phyloP scores from a whole-genome alignment of 139 green algal species.

The Chloropicon primus region DNA sequence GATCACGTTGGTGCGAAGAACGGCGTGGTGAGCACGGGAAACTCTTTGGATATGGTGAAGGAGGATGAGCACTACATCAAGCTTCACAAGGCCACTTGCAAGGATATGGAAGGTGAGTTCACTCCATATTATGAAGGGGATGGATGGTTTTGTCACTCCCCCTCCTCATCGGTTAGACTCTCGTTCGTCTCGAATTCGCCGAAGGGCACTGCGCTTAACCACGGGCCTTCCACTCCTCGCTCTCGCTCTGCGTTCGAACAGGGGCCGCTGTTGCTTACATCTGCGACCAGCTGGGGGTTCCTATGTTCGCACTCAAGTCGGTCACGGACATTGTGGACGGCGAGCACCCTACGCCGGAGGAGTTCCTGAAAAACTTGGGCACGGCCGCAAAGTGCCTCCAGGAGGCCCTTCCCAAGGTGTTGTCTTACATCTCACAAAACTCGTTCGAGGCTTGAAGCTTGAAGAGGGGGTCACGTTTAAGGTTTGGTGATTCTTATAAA shows the following conservation, averaged over 20 bases:
- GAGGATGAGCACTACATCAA: background rate
- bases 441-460: background rate
- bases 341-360: background rate
- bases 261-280: background rate
- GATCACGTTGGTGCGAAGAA: background rate
- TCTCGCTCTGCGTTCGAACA: background rate
- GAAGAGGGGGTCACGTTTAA: too few species aligned
- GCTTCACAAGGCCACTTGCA: background rate
- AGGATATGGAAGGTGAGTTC: background rate
- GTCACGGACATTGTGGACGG: background rate
- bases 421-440: background rate
- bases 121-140: background rate
- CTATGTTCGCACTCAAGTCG: background rate
- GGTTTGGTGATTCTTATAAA: too few species aligned
- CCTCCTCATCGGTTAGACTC: background rate
- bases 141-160: too few species aligned
- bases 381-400: background rate
- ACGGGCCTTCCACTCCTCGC: background rate
- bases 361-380: background rate
- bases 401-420: background rate
- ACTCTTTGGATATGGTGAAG: background rate
- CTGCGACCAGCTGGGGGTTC: background rate
- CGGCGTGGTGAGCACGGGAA: background rate
- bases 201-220: background rate
- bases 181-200: background rate